Evolutionary conservation across 169 alveolate species (phyloP), one percentile per base, ranked within the genome.

Genomic region (Plasmodium cynomolgi): DNA sequence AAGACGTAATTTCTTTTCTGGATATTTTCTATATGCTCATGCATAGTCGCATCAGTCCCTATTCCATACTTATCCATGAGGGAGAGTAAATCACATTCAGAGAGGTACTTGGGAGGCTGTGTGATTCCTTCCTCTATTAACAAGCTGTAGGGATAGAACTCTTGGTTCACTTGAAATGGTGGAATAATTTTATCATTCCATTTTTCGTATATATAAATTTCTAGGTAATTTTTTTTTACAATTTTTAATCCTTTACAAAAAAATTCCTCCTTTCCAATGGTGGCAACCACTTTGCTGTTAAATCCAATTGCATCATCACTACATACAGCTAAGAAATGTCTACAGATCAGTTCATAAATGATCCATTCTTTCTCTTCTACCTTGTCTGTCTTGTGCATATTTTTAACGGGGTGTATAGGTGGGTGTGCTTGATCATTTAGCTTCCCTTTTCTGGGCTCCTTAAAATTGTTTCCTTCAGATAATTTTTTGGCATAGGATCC

Each of bases 31-130:
- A 99, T 99, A 93, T 99, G 99, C 15, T 98, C 98, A 29, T 99
- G 99, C 99, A 99, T 99, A 33, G 99, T 99, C 44, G 99, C 99
- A 97, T 99, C 99, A 0, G 99, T 99, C 44, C 99, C 99, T n/a
- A 99, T 99, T 39, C 99, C 99, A 95, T 98, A 95, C 83, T 97
- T 97, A 95, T 99, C 99, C 99, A 99, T 99, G 58, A 97, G 95
- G 39, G 98, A 96, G 3, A 99, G 98, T 41, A 99, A 95, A 84
- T 99, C 99, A 29, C 99, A 97, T 86, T 99, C 99, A 13, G 99
- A 98, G 41, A 99, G 95, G 93, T 97, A 97, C 20, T 98, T 98
- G 0, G 99, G 99, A 8, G 99, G 99, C 47, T 90, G 91, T 39
- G 94, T 90, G 50, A 90, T 90, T 44, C 94, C 94, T 81, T 90